Evolutionary conservation across 2,329 filamentous ascomycete genomes (phyloP).

Genomic region (Blastomyces gilchristii): DNA sequence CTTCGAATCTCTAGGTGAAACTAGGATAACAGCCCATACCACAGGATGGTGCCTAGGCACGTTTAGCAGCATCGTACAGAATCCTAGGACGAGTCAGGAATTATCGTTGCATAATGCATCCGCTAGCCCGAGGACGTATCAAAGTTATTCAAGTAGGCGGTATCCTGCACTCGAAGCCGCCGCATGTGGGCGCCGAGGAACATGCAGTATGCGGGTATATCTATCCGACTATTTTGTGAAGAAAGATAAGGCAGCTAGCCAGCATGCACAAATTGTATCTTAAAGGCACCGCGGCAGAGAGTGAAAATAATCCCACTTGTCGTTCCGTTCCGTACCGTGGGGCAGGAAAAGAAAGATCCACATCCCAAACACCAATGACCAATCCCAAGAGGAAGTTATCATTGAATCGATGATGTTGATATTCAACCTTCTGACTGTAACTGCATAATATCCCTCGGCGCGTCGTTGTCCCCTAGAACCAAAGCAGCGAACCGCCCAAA

Average conservation of each 20-base stretch:
- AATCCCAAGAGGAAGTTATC: not conserved
- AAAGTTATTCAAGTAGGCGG: not conserved
- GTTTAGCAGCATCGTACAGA: not conserved
- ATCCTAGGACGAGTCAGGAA: not conserved
- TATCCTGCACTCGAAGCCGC: not conserved
- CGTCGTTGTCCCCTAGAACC: conserved; percentile 17
- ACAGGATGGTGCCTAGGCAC: not conserved
- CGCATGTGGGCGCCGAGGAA: not conserved
- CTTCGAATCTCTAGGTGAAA: not conserved
- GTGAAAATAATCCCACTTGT: too few relatives aligned
- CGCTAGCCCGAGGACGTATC: not conserved
- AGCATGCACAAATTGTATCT: not conserved
- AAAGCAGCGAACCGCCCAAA: conserved; percentile 31
- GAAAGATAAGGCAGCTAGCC: not conserved
- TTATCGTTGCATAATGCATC: not conserved
- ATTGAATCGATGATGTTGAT: not conserved
- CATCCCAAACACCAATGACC: not conserved
- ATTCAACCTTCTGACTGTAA: not conserved
- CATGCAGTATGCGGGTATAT: not conserved
- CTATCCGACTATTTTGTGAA: not conserved
- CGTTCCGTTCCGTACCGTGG: not conserved
- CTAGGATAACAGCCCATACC: not conserved
- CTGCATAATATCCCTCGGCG: not conserved
- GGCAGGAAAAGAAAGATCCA: not conserved
- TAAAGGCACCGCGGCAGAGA: not conserved